Evolutionary conservation across 805 yeast genomes (phyloP).

Genomic region (Metschnikowia vanudenii): DNA sequence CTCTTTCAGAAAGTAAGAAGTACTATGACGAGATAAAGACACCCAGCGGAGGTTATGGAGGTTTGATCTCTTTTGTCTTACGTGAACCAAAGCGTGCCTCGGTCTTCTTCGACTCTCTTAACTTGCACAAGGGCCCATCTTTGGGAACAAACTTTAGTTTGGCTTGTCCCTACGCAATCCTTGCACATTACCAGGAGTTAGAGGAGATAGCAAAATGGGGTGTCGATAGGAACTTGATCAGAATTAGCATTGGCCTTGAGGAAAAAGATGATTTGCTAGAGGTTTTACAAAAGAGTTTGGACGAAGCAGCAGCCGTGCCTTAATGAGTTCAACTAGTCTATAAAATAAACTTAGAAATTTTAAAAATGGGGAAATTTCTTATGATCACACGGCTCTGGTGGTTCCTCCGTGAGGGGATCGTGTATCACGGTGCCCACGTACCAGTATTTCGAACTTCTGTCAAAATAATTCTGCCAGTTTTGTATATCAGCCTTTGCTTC

Average conservation of each 20-base stretch:
- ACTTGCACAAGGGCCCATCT: constrained; percentile 83
- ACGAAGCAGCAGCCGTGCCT: constrained; percentile 9
- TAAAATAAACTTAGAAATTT: not conserved
- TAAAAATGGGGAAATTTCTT: constrained; percentile 13
- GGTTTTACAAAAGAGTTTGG: constrained; percentile 18
- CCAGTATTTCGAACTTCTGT: constrained; percentile 53
- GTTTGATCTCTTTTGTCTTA: constrained; percentile 74
- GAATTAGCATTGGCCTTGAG: constrained; percentile 86
- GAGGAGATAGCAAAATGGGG: constrained; percentile 82
- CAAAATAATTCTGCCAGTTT: constrained; percentile 55
- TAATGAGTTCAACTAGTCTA: not conserved
- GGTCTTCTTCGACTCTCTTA: constrained; percentile 68
- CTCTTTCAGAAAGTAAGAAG: constrained; percentile 47
- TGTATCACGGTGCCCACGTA: constrained; percentile 55
- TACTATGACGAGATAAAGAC: constrained; percentile 73
- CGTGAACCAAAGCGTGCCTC: constrained; percentile 61
- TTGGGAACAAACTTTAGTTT: constrained; percentile 87
- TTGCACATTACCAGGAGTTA: constrained; percentile 81
- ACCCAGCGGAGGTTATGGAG: constrained; percentile 84
- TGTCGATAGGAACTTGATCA: constrained; percentile 70
- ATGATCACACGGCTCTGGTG: constrained; percentile 49
- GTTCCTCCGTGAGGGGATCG: constrained; percentile 43
- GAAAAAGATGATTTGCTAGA: constrained; percentile 52
- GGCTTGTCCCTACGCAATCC: constrained; percentile 84
- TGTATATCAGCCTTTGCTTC: constrained; percentile 40